These are phyloP conservation scores for Sugiyamaella novakii DNA, from an alignment of 1,139 yeast species.

Conservation along the genomic window DNA sequence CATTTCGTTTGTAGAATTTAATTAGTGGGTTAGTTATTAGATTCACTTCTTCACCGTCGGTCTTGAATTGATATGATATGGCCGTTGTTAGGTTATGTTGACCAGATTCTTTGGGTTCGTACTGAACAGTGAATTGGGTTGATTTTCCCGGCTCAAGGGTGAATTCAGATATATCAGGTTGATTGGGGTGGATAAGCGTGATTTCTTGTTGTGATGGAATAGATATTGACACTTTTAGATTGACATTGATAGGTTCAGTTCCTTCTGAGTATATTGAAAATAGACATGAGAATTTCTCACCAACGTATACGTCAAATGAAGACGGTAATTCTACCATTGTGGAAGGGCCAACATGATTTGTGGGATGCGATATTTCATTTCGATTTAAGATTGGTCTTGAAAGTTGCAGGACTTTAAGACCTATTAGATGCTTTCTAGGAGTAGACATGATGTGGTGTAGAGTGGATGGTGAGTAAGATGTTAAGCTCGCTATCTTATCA, in stretches of 20 bases:
- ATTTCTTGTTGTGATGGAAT: constrained; percentile 28
- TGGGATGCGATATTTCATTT: constrained; percentile 21
- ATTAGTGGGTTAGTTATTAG: constrained; percentile 20
- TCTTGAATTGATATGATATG: constrained; percentile 28
- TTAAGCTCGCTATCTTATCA: too few relatives aligned
- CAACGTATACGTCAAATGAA: constrained; percentile 36
- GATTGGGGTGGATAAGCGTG: constrained; percentile 27
- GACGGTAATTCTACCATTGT: constrained; percentile 31
- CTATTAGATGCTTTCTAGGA: constrained; percentile 21
- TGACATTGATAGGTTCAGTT: constrained; percentile 22
- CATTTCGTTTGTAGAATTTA: constrained; percentile 17
- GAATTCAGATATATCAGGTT: constrained; percentile 19
- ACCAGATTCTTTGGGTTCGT: constrained; percentile 39
- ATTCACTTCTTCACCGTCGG: constrained; percentile 5
- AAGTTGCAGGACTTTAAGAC: constrained; percentile 38
- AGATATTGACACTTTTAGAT: constrained; percentile 28
- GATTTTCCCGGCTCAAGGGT: constrained; percentile 26
- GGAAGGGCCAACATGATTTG: constrained; percentile 20
- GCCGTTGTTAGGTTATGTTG: constrained; percentile 36
- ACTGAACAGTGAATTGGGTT: constrained; percentile 32
- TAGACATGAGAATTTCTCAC: constrained; percentile 37
- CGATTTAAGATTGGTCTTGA: constrained; percentile 35
- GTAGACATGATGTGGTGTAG: not conserved
- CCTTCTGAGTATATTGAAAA: constrained; percentile 30
- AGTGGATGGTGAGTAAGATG: not conserved